Evolutionary conservation across 768 basidiomycete species (phyloP).

Genomic region (Steccherinum ochraceum): DNA sequence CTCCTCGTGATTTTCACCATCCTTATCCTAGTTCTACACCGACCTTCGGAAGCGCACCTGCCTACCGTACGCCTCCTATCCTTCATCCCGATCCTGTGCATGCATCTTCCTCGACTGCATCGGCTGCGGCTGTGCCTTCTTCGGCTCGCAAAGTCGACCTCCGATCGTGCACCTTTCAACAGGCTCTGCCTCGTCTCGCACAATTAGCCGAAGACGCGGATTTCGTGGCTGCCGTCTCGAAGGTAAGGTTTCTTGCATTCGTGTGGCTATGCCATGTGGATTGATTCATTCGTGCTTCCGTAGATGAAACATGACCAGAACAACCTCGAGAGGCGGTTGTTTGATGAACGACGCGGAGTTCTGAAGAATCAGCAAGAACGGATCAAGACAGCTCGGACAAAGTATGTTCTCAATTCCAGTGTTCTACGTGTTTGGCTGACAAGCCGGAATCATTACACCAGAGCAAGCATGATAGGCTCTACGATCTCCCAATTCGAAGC

Average conservation of each 20-base stretch:
- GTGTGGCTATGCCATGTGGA: background rate
- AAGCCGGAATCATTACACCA: slow-evolving; percentile 22
- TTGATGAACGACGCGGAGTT: slow-evolving; percentile 60
- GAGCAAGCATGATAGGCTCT: slow-evolving; percentile 62
- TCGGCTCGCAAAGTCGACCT: slow-evolving; percentile 28
- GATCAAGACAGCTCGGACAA: slow-evolving; percentile 59
- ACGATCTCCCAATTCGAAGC: slow-evolving; percentile 64
- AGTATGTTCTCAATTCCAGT: slow-evolving; percentile 34
- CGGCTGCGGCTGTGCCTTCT: too few relatives aligned
- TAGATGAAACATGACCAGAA: slow-evolving; percentile 73
- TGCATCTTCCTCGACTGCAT: too few relatives aligned
- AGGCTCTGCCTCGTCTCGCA: slow-evolving; percentile 62
- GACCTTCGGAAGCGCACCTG: too few relatives aligned
- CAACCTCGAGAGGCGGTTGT: slow-evolving; percentile 59
- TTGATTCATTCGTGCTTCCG: background rate
- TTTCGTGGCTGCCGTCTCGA: slow-evolving; percentile 43
- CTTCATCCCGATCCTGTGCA: too few relatives aligned
- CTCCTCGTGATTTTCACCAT: too few relatives aligned
- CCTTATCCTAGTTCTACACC: too few relatives aligned
- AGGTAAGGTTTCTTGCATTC: slow-evolving; percentile 32
- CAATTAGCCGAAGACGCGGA: slow-evolving; percentile 46
- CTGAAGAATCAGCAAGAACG: slow-evolving; percentile 64
- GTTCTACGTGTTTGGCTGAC: background rate
- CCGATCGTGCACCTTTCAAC: slow-evolving; percentile 54
- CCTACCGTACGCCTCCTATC: too few relatives aligned